Base-by-base conservation (phyloP, 2,329 filamentous ascomycete genomes). In the Fulvia fulva region DNA sequence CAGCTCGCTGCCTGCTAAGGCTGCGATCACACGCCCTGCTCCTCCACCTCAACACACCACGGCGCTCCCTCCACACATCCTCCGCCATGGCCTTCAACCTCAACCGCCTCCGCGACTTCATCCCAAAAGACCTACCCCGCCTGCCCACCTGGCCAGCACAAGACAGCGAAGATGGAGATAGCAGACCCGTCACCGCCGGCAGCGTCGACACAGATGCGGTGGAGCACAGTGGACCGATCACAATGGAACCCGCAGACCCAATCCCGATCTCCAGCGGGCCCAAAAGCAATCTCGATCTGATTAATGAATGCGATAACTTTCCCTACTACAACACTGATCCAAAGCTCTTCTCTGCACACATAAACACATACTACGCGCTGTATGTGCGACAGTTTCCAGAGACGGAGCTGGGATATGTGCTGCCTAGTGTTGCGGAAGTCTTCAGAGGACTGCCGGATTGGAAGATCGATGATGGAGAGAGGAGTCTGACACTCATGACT, bases 321-420 rank as follows among this genome's bases (percentile, higher is more conserved):
- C 91, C 91, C 1, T 90, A 95, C 75, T 80, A 82, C 56, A 80
- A 87, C 56, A 80, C 78, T 55, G 78, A 87, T 63, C 81, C 83
- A 9, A 71, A 81, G 58, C 77, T 78, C 52, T 85, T 87, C 72
- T 75, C 80, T 46, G 67, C 70, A 8, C 71, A 73, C 58, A 64
- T 73, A 59, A 69, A 70, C 52, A 69, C 80, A 9, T 85, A 84
- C 73, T 82, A 85, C 67, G 80, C 78, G 25, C 81, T 96, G 62
- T 90, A 86, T 70, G 85, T 89, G 16, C 76, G 88, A 12, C 75
- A 85, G 9, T 87, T 83, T 77, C 76, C 84, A 59, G 82, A 87
- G 58, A 80, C 80, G 14, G 75, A 76, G 14, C 75, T 88, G 6
- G 88, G 87, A 19, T 82, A 85, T 66, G 78, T 87, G 30, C 74